phyloP scores from a whole-genome alignment of 805 yeast genomes.

The Ogataea methanolica region DNA sequence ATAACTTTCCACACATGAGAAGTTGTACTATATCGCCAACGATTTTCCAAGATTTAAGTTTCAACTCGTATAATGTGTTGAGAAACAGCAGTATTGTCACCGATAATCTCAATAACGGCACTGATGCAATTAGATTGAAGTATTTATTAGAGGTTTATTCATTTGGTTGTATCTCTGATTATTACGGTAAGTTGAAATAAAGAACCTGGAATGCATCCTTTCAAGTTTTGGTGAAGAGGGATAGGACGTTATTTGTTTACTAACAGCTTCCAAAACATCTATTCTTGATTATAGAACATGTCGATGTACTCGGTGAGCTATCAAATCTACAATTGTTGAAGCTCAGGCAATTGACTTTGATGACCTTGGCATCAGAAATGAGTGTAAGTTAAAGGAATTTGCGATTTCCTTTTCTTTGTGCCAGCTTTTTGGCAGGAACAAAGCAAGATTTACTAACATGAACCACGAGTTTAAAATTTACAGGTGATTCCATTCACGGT shows the following conservation, averaged over 20 bases:
- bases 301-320: no score
- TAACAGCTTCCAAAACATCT: neutral
- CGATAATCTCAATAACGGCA: neutral
- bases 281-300: no score
- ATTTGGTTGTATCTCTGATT: conserved; percentile 23
- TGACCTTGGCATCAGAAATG: conserved; percentile 8
- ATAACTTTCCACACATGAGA: neutral
- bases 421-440: neutral
- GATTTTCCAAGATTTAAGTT: conserved; percentile 9
- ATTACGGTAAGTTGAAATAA: conserved; percentile 4
- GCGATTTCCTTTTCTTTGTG: neutral
- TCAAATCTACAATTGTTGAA: conserved; percentile 11
- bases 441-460: neutral
- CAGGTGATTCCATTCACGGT: conserved; percentile 8
- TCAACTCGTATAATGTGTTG: conserved; percentile 15
- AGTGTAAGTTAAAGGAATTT: neutral
- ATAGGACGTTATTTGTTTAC: no score
- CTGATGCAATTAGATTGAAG: neutral
- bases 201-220: neutral
- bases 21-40: neutral
- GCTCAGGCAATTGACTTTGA: conserved; percentile 16
- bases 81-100: conserved; percentile 2
- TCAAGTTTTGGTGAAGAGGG: no score
- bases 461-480: neutral
- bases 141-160: conserved; percentile 23